Base-by-base conservation (phyloP, 495 filamentous ascomycete species). In the Neurospora sp. region DNA sequence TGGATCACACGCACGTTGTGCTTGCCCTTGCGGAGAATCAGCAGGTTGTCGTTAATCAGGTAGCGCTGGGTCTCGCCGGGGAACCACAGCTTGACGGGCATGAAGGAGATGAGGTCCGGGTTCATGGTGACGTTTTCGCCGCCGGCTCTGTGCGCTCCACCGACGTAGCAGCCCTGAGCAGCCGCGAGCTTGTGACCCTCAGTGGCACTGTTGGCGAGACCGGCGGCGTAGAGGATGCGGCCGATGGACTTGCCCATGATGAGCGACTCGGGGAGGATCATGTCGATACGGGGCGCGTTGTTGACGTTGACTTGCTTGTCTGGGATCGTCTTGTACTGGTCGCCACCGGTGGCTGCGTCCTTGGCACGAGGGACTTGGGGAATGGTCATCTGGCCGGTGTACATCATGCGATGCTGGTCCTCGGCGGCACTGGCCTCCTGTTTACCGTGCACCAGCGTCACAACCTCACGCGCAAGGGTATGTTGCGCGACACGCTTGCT, bases 401-500 rank as follows among this genome's bases (percentile, higher is more conserved):
- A 93, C 20, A 93, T 80, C 42, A 85, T 79, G 38, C 83, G 84
- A 75, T 94, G 92, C 77, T 90, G 87, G 1, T 81, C 20, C 72
- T 86, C 85, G 1, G 90, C 88, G 0, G 83, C 79, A 42, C 86
- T 75, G 0, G 93, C 92, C 42, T 86, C 86, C 4, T 82, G 69
- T 20, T 80, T 79, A 3, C 95, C 93, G 76, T 98, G 94, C 2
- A 94, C 86, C 16, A 99, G 84, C 46, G 89, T 84, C 9, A 95
- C 86, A 12, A 98, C 90, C 77, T 98, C 94, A 37, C 81, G 84
- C 0, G 96, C 96, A 8, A 99, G 87, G 1, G 84, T 77, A 78
- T 96, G 93, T 75, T 98, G 95, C 14, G 95, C 94, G 71, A 88
- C 81, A 3, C 96, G 88, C 78, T 90, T 88, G 0, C 88, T 87